These are phyloP conservation scores for Musa itinerans DNA, from an alignment of 176 grass and related monocot species.

Conservation along the genomic window DNA sequence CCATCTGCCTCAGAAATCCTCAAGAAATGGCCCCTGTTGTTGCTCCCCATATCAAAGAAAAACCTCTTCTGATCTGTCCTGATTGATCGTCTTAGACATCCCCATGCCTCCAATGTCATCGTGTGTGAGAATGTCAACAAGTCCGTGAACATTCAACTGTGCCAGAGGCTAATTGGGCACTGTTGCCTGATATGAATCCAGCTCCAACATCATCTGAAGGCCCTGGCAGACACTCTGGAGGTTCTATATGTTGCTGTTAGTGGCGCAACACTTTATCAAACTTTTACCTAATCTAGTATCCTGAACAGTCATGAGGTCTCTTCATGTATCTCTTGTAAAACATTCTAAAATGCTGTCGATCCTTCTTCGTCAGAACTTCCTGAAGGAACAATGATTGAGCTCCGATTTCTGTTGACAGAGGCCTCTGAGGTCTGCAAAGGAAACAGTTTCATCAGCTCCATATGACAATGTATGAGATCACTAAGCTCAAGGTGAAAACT, in stretches of 20 bases:
- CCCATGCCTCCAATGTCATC: slow-evolving; percentile 80
- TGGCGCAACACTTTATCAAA: not conserved
- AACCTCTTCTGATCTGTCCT: slow-evolving; percentile 91
- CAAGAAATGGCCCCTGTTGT: slow-evolving; percentile 91
- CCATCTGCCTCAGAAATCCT: slow-evolving; percentile 71
- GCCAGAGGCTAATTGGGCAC: slow-evolving; percentile 43
- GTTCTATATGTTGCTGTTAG: slow-evolving; percentile 69
- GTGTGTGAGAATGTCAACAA: slow-evolving; percentile 57
- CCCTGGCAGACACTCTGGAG: slow-evolving; percentile 56
- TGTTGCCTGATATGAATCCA: slow-evolving; percentile 87
- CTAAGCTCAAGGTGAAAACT: not conserved
- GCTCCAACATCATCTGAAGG: slow-evolving; percentile 91
- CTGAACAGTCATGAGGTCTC: slow-evolving; percentile 54
- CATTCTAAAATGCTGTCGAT: slow-evolving; percentile 85
- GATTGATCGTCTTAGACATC: slow-evolving; percentile 68
- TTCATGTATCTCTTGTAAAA: slow-evolving; percentile 78
- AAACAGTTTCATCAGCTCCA: not conserved
- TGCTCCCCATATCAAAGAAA: slow-evolving; percentile 90
- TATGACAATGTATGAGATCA: not conserved
- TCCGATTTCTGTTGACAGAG: slow-evolving; percentile 87
- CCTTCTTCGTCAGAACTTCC: slow-evolving; percentile 93
- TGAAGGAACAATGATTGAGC: slow-evolving; percentile 88
- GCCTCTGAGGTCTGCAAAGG: slow-evolving; percentile 72
- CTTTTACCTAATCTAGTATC: slow-evolving; percentile 59
- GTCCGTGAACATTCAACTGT: slow-evolving; percentile 53